Evolutionary conservation across 352 stramenopile genomes (phyloP).

Genomic region (Globisporangium spiculum): DNA sequence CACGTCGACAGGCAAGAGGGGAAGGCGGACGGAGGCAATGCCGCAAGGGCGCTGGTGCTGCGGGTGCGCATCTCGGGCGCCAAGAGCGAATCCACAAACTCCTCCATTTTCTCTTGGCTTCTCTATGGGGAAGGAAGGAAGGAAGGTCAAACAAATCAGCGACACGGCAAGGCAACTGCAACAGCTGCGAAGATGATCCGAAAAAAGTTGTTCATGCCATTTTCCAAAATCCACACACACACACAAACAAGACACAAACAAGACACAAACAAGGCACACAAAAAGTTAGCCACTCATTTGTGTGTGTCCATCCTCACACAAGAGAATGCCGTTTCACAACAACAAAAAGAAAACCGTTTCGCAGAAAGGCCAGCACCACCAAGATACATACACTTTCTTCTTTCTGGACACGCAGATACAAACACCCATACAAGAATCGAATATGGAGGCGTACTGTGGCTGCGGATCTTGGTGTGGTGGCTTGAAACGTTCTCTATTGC

Average conservation of each 20-base stretch:
- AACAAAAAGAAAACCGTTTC: slow-evolving; percentile 3
- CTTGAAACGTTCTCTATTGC: not conserved
- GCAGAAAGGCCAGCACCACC: not conserved
- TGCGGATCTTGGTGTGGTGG: slow-evolving; percentile 6
- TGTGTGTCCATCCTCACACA: too few relatives aligned
- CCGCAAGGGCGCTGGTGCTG: not conserved
- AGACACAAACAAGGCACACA: not conserved
- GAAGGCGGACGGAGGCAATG: not conserved
- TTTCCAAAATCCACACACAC: not conserved
- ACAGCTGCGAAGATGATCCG: slow-evolving; percentile 10
- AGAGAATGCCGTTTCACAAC: slow-evolving; percentile 17
- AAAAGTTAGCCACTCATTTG: slow-evolving; percentile 13
- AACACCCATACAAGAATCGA: not conserved
- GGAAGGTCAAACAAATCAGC: slow-evolving; percentile 2
- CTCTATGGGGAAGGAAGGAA: not conserved
- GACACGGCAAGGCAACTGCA: slow-evolving; percentile 7
- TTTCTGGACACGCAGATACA: slow-evolving; percentile 1
- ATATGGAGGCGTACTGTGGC: not conserved
- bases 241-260: not conserved
- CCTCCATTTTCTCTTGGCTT: slow-evolving; percentile 3
- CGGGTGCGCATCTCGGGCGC: slow-evolving; percentile 3
- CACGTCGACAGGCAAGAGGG: not conserved
- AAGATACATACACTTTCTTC: slow-evolving; percentile 17
- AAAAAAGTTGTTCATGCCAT: slow-evolving; percentile 10
- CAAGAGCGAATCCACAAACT: slow-evolving; percentile 14